phyloP scores from a whole-genome alignment of 805 yeast genomes.

The Starmera quercuum region DNA sequence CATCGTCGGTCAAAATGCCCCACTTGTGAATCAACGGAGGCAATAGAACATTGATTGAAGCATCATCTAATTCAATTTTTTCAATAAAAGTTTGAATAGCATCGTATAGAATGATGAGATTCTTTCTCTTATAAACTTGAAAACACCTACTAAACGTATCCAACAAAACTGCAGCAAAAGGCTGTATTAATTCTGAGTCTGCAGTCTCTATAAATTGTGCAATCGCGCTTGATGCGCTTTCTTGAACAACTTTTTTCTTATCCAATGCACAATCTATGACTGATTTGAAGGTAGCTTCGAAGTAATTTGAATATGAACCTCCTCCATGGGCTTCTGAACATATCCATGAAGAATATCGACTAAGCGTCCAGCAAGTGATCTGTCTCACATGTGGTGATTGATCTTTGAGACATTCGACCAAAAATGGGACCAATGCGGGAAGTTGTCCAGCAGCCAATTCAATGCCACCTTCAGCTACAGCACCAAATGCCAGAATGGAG shows the following conservation, averaged over 20 bases:
- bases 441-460: conserved; percentile 63
- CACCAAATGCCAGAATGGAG: conserved; percentile 90
- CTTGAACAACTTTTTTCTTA: conserved; percentile 87
- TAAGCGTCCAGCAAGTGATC: conserved; percentile 92
- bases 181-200: conserved; percentile 52
- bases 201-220: conserved; percentile 77
- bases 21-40: conserved; percentile 83
- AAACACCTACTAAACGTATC: conserved; percentile 70
- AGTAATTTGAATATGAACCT: conserved; percentile 58
- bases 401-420: conserved; percentile 74
- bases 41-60: conserved; percentile 52
- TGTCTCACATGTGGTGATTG: conserved; percentile 79
- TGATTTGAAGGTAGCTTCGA: conserved; percentile 71
- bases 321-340: conserved; percentile 56
- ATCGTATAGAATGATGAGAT: conserved; percentile 77
- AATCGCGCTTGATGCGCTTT: conserved; percentile 84
- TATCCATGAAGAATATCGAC: conserved; percentile 81
- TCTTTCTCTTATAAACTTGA: conserved; percentile 69
- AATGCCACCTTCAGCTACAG: conserved; percentile 83
- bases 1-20: conserved; percentile 68
- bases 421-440: conserved; percentile 75
- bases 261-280: conserved; percentile 73
- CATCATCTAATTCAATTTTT: conserved; percentile 49
- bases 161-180: conserved; percentile 55
- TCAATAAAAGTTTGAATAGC: conserved; percentile 88